These are phyloP conservation scores for Leishmania major DNA, from an alignment of 208 protist species.

Conservation along the genomic window DNA sequence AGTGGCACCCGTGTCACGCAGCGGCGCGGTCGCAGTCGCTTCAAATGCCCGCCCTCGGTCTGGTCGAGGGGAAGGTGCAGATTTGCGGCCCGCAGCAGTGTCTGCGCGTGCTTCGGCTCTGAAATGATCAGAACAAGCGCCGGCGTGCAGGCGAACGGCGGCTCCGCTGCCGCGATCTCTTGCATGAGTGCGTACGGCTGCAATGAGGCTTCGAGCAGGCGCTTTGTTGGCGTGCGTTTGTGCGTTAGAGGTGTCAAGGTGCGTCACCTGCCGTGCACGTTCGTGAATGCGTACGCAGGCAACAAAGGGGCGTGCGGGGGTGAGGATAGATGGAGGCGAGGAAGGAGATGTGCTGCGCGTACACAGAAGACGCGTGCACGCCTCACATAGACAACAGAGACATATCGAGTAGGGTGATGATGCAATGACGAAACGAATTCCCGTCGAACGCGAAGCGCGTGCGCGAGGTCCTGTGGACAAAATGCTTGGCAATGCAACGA, in stretches of 20 bases:
- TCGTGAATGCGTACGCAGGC: not conserved
- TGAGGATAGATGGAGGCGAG: not conserved
- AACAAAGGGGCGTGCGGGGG: not conserved
- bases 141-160: slow-evolving; percentile 40
- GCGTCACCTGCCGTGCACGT: not conserved
- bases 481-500: not conserved
- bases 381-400: too few species aligned
- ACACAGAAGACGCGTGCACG: too few species aligned
- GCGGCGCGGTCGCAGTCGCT: slow-evolving; percentile 64
- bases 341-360: not conserved
- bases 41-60: slow-evolving; percentile 51
- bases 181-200: slow-evolving; percentile 32
- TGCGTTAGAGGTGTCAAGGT: not conserved
- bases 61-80: slow-evolving; percentile 47
- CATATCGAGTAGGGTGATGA: not conserved
- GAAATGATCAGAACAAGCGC: slow-evolving; percentile 43
- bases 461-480: not conserved
- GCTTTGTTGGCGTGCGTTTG: not conserved
- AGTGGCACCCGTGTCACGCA: not conserved
- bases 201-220: not conserved
- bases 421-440: not conserved
- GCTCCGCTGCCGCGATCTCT: slow-evolving; percentile 50
- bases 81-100: slow-evolving; percentile 64
- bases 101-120: slow-evolving; percentile 46
- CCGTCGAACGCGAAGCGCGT: not conserved